Evolutionary conservation across 305 asterid species (phyloP).

Genomic region (Fraxinus xanthoxyloides): DNA sequence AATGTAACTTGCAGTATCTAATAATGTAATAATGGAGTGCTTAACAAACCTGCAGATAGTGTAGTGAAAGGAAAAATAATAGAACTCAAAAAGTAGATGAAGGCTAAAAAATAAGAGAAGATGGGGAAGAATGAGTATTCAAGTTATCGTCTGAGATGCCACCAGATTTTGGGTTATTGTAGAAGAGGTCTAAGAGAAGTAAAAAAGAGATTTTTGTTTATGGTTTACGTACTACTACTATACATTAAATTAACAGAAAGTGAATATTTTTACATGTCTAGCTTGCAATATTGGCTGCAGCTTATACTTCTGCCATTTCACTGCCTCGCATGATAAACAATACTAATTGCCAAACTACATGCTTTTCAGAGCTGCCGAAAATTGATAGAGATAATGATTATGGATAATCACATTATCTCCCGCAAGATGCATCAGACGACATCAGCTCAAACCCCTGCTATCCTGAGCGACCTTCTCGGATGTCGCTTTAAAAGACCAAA

Average conservation of each 20-base stretch:
- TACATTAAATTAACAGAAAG: neutral
- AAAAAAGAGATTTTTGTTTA: neutral
- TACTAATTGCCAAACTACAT: neutral
- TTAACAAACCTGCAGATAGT: neutral
- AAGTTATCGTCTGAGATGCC: neutral
- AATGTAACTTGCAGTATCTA: neutral
- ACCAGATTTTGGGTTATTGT: neutral
- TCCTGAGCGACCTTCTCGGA: conserved; percentile 56
- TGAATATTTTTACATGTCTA: neutral
- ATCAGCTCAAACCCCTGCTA: conserved; percentile 54
- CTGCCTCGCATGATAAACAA: neutral
- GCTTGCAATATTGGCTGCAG: neutral
- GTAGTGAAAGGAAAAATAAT: neutral
- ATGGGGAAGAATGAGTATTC: neutral
- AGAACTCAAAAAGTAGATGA: neutral
- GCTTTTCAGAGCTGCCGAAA: conserved; percentile 79
- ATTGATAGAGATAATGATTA: conserved; percentile 59
- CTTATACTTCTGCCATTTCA: neutral
- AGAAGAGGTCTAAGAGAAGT: neutral
- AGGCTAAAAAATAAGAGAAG: neutral
- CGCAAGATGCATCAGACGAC: conserved; percentile 60
- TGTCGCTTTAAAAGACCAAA: conserved; percentile 41
- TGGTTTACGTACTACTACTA: neutral
- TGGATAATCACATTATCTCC: conserved; percentile 62
- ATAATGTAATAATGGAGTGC: neutral